phyloP scores from a whole-genome alignment of 1,284 basidiomycete species.

The Sanghuangporus baumii region DNA sequence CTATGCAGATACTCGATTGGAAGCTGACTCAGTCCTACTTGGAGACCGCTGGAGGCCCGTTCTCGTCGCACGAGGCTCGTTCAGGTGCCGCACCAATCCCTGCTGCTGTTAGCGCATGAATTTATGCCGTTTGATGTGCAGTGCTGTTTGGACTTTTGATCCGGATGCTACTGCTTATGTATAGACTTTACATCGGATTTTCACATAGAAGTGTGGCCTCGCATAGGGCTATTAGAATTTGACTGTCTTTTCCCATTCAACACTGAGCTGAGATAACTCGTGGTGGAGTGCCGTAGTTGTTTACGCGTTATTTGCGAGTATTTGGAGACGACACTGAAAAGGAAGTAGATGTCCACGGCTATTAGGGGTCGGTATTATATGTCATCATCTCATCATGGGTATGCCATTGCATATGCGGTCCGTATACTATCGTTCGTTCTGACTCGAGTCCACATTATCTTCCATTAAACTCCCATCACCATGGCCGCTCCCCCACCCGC shows the following conservation, averaged over 20 bases:
- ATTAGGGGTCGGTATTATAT: background rate
- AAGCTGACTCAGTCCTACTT: slow-evolving; percentile 28
- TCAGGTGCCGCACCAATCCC: background rate
- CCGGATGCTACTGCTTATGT: background rate
- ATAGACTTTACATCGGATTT: background rate
- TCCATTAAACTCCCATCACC: background rate
- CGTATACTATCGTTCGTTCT: background rate
- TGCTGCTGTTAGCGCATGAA: background rate
- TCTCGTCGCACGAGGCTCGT: slow-evolving; percentile 29
- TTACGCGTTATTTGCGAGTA: background rate
- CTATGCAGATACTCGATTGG: slow-evolving; percentile 32
- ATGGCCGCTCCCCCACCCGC: slow-evolving; percentile 13
- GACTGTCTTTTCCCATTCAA: background rate
- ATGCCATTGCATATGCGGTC: background rate
- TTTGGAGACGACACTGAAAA: background rate
- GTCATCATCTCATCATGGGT: background rate
- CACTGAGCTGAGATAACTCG: background rate
- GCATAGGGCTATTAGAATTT: background rate
- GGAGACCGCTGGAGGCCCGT: slow-evolving; percentile 51
- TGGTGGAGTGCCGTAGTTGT: background rate
- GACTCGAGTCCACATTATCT: background rate
- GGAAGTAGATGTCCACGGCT: background rate
- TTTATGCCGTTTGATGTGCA: background rate
- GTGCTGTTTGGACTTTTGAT: background rate
- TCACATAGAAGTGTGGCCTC: background rate